These are phyloP conservation scores for Plantago ovata DNA, from an alignment of 257 asterid genomes.

Conservation along the genomic window DNA sequence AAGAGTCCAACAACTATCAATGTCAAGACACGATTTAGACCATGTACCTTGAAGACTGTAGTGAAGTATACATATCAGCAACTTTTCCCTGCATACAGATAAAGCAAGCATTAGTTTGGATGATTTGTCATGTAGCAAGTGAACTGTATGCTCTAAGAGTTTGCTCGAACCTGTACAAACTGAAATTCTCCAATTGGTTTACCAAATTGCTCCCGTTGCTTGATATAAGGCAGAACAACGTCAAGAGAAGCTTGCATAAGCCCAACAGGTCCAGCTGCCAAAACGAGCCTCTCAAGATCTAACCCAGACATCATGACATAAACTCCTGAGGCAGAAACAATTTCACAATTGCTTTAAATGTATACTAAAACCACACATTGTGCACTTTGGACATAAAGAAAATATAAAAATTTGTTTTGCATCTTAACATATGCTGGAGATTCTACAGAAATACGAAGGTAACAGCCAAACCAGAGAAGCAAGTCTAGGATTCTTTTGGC, in stretches of 20 bases:
- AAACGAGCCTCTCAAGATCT: conserved; percentile 94
- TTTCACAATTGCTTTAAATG: conserved; percentile 13
- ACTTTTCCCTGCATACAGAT: conserved; percentile 70
- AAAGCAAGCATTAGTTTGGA: conserved; percentile 1
- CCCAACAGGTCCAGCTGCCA: conserved; percentile 95
- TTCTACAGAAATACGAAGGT: conserved; percentile 4
- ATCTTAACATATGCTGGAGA: background rate
- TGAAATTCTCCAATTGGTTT: conserved; percentile 89
- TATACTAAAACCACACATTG: background rate
- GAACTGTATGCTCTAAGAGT: background rate
- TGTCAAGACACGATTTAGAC: conserved; percentile 4
- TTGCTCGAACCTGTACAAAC: conserved; percentile 66
- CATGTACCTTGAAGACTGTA: conserved; percentile 86
- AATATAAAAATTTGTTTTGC: background rate
- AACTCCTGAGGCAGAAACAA: conserved; percentile 63
- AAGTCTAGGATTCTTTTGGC: too few relatives aligned
- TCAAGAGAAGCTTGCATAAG: conserved; percentile 97
- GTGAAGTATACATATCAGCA: conserved; percentile 92
- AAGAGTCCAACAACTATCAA: background rate
- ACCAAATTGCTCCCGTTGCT: conserved; percentile 92
- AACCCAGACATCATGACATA: conserved; percentile 98
- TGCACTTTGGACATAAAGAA: background rate
- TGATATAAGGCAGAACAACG: conserved; percentile 83
- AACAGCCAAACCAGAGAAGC: too few relatives aligned
- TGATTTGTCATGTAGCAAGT: background rate